phyloP scores from a whole-genome alignment of 2,329 filamentous ascomycete species.

The Fusarium stilboides region DNA sequence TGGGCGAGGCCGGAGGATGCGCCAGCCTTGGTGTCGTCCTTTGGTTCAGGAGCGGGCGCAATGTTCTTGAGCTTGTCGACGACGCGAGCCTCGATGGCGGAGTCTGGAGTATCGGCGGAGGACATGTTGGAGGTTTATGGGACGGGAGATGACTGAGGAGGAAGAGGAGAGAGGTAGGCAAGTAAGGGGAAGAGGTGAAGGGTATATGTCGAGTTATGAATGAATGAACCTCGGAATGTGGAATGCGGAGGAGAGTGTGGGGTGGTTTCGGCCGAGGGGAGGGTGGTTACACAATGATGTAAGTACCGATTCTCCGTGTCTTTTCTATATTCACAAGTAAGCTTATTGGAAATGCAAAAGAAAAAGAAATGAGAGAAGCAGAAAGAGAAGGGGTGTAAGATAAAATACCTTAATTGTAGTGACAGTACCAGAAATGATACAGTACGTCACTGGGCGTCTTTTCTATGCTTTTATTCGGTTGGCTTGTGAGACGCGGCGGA shows the following conservation, averaged over 20 bases:
- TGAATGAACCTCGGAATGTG: constrained; percentile 33
- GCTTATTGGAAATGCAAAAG: background rate
- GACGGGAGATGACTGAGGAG: background rate
- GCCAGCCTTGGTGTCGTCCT: constrained; percentile 59
- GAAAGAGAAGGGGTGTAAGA: background rate
- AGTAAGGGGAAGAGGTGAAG: constrained; percentile 9
- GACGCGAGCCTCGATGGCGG: constrained; percentile 52
- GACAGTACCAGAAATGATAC: background rate
- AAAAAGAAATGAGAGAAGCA: background rate
- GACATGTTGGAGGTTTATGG: constrained; percentile 43
- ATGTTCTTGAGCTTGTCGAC: constrained; percentile 63
- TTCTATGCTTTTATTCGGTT: constrained; percentile 11
- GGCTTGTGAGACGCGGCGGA: background rate
- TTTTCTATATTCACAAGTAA: background rate
- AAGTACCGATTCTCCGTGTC: constrained; percentile 15
- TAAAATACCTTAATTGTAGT: background rate
- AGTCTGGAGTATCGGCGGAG: constrained; percentile 46
- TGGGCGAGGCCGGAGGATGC: constrained; percentile 58
- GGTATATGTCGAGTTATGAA: constrained; percentile 23
- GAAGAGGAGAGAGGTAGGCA: background rate
- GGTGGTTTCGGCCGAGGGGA: constrained; percentile 48
- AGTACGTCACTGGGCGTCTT: constrained; percentile 39
- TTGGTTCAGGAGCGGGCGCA: constrained; percentile 61
- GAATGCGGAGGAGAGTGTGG: constrained; percentile 47
- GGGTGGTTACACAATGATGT: constrained; percentile 26